Base-by-base conservation (phyloP, 148 eudicot species). In the Rheum nobile region DNA sequence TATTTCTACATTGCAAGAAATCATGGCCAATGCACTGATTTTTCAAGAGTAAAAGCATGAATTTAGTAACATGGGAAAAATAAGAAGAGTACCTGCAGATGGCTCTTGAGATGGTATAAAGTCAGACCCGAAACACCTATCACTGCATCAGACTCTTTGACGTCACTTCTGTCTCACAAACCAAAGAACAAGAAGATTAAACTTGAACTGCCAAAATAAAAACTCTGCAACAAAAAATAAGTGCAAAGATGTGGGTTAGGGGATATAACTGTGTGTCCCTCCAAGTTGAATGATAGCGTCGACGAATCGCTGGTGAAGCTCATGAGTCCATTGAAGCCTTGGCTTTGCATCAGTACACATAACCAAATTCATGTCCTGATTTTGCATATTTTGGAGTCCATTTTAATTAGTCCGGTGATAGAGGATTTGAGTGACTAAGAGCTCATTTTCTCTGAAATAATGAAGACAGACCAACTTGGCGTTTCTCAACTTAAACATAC, bases 151-250 rank as follows among this genome's bases (percentile, higher is more conserved):
- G 76, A 38, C 88, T 77, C 81, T 91, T 93, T 0, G 98, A 97
- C 38, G 98, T 93, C 52, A 97, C 98, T 73, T 88, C 98, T 93
- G n/a, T n/a, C n/a, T n/a, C n/a, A n/a, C n/a, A n/a, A n/a, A n/a
- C n/a, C n/a, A n/a, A n/a, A n/a, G n/a, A n/a, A n/a, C n/a, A n/a
- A n/a, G n/a, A n/a, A n/a, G n/a, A n/a, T n/a, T n/a, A n/a, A n/a
- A n/a, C n/a, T n/a, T n/a, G n/a, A n/a, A n/a, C n/a, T n/a, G n/a
- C n/a, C n/a, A n/a, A n/a, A n/a, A n/a, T n/a, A n/a, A n/a, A n/a
- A n/a, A n/a, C n/a, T n/a, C n/a, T n/a, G n/a, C n/a, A n/a, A n/a
- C n/a, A n/a, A n/a, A n/a, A n/a, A n/a, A n/a, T n/a, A n/a, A n/a
- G n/a, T n/a, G n/a, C n/a, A n/a, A n/a, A n/a, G n/a, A n/a, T n/a